These are phyloP conservation scores for Wickerhamiella allomyrinae DNA, from an alignment of 805 yeast species.

Conservation along the genomic window DNA sequence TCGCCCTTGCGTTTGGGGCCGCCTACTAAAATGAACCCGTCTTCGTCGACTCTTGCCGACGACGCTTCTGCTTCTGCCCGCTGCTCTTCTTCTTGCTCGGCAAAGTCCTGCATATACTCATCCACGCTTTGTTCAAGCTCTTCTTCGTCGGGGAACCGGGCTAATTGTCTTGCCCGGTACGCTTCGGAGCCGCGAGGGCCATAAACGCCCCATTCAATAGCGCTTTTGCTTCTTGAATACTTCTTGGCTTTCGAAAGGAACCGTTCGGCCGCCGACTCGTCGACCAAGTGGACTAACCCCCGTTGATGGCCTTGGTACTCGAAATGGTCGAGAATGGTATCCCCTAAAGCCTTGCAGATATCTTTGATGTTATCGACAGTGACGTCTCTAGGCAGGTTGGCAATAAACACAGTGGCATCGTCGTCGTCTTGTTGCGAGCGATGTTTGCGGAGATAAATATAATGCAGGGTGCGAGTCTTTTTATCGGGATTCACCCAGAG, in stretches of 20 bases:
- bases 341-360: conserved; percentile 38
- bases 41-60: conserved; percentile 64
- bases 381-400: conserved; percentile 60
- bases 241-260: conserved; percentile 52
- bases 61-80: conserved; percentile 15
- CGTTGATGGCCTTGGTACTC: conserved; percentile 27
- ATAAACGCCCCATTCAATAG: conserved; percentile 23
- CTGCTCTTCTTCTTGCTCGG: conserved; percentile 47
- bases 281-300: conserved; percentile 61
- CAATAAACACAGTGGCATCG: conserved; percentile 47
- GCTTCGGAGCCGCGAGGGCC: conserved; percentile 30
- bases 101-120: conserved; percentile 50
- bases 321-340: conserved; percentile 26
- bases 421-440: conserved; percentile 31
- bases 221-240: conserved; percentile 21
- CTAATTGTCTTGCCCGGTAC: conserved; percentile 27
- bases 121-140: conserved; percentile 43
- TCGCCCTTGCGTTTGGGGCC: conserved; percentile 74
- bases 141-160: conserved; percentile 30
- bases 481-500: background rate
- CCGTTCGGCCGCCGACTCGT: conserved; percentile 47
- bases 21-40: conserved; percentile 85
- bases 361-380: conserved; percentile 38
- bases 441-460: conserved; percentile 46
- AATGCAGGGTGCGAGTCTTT: conserved; percentile 30